Evolutionary conservation across 345 rosid species (phyloP), one percentile per base, ranked within the genome.

Genomic region (Acer campestre): DNA sequence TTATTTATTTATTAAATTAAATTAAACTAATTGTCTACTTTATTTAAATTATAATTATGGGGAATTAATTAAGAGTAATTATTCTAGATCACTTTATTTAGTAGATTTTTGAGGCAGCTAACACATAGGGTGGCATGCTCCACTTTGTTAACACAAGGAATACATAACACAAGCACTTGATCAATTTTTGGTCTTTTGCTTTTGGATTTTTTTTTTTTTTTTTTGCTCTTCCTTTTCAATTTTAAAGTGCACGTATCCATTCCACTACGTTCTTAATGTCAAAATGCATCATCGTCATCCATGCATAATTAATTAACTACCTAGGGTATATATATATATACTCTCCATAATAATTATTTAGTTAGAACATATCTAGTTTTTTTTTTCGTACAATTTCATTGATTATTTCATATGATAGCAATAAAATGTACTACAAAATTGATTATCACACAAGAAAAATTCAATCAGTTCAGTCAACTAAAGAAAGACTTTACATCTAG

Each of bases 111-210:
- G 8, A 56, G 61, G 80, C 75, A 80, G 82, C 82, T 77, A 71
- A 78, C 86, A 70, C 78, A 61, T 78, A 70, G 75, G 84, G 87
- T 78, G 82, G 80, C 85, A 82, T 86, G 87, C 82, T 84, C 76
- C 85, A 74, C 89, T 84, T 84, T 84, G 75, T 75, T 20, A 77
- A 46, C 78, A 44, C 86, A 85, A 68, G 18, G 29, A 64, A 73
- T 35, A 64, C 62, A 9, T 35, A 38, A 53, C 20, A 55, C 11
- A 40, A 35, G 61, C 59, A 44, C 69, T 31, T 25, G 63, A 59
- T 12, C 59, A 42, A 3, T 35, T 53, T 61, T 61, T 73, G 71
- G 64, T 69, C 22, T 31, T 81, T 42, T 77, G 64, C 71, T 78
- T 68, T 70, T 64, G 68, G 22, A 6, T 12, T 35, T 18, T n/a